A percentile compares a stretch with the other conserved stretches of the same genome.
Evolutionary conservation across 2,329 filamentous ascomycete genomes (phyloP).

Genomic region (Colletotrichum cordylinicola): DNA sequence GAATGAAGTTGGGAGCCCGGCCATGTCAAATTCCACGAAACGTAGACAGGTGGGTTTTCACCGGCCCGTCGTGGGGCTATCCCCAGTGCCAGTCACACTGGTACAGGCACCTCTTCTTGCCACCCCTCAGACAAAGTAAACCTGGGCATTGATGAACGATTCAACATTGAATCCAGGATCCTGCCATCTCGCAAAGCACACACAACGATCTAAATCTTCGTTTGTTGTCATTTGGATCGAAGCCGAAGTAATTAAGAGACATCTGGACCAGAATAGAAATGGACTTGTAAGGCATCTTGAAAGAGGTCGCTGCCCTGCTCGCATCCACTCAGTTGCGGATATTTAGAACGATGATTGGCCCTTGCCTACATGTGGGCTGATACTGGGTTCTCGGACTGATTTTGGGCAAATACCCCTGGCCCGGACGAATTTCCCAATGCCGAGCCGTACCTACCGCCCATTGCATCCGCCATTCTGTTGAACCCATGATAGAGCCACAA

Average conservation of each 20-base stretch:
- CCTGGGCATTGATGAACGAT: neutral
- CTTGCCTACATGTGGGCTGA: neutral
- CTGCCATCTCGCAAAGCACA: neutral
- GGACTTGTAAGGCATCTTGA: neutral
- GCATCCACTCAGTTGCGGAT: neutral
- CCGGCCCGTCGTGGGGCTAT: neutral
- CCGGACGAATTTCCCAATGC: neutral
- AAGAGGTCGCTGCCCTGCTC: neutral
- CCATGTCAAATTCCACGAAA: neutral
- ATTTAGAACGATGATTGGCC: neutral
- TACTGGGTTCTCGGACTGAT: neutral
- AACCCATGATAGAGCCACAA: neutral
- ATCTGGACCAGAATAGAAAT: neutral
- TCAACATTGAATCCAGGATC: neutral
- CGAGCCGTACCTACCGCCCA: neutral
- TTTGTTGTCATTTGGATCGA: neutral
- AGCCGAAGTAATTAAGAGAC: neutral
- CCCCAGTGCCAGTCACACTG: neutral
- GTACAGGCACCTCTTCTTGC: neutral
- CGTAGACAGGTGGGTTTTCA: neutral
- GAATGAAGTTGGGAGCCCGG: neutral
- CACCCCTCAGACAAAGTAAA: neutral
- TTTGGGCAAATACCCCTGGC: neutral
- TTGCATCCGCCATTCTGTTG: neutral
- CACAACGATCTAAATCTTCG: neutral